A percentile compares a stretch with the other conserved stretches of the same genome.
Conservation (phyloP, 345 rosid species). For the Linum usitatissimum region DNA sequence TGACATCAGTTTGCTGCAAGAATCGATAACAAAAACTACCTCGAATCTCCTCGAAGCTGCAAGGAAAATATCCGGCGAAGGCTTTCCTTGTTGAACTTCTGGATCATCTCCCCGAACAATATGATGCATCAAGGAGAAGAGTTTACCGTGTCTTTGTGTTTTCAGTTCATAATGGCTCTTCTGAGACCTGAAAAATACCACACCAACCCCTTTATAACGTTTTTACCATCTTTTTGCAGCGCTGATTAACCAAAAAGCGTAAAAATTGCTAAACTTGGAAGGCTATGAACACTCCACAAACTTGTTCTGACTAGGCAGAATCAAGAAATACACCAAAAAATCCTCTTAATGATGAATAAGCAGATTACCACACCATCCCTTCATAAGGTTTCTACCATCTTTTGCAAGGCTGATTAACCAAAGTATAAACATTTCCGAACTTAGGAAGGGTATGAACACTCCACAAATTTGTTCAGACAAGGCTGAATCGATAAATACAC, state of each 20-base stretch:
- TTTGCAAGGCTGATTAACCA: no score
- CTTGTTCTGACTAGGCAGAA: no score
- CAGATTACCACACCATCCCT: constrained; percentile 7
- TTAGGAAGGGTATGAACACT: not conserved
- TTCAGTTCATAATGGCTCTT: constrained; percentile 67
- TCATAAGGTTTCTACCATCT: not conserved
- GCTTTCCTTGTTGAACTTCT: constrained; percentile 91
- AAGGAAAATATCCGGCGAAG: constrained; percentile 74
- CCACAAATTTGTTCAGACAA: not conserved
- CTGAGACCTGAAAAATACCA: constrained; percentile 47
- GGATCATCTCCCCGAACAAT: constrained; percentile 86
- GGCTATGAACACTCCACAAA: not conserved
- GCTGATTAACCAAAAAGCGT: not conserved
- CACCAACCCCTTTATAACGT: not conserved
- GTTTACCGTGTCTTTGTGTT: constrained; percentile 64
- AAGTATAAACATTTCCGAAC: not conserved
- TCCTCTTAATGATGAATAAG: not conserved
- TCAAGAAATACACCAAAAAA: no score
- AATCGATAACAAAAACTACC: constrained; percentile 26
- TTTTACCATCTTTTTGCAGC: no score
- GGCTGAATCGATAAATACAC: no score
- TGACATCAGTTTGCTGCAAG: constrained; percentile 1
- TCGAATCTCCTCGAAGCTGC: constrained; percentile 90
- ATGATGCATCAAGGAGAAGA: constrained; percentile 91
- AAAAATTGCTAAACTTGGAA: not conserved